Percentiles rank a stretch among this genome's conserved stretches.
These are phyloP conservation scores for Trichoderma koningii DNA, from an alignment of 2,329 filamentous ascomycete species.

Conservation along the genomic window DNA sequence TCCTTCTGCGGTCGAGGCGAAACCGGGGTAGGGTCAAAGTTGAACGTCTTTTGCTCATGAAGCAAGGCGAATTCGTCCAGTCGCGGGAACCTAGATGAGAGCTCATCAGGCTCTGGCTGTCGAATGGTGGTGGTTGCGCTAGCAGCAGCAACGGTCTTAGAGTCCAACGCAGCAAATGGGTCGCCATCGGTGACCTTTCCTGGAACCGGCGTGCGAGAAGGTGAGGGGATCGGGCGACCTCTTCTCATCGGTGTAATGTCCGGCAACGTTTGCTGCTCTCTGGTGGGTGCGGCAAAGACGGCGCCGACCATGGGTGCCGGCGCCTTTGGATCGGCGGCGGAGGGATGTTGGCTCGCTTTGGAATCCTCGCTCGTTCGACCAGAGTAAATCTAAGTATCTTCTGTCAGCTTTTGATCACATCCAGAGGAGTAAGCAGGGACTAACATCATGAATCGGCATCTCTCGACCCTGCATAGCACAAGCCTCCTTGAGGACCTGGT, in stretches of 20 bases:
- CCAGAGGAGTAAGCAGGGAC: slow-evolving; percentile 37
- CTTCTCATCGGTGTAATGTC: slow-evolving; percentile 93
- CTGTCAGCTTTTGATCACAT: slow-evolving; percentile 14
- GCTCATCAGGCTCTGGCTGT: slow-evolving; percentile 67
- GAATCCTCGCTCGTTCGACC: slow-evolving; percentile 65
- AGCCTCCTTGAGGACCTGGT: slow-evolving; percentile 83
- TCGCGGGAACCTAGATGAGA: slow-evolving; percentile 83
- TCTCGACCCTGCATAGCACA: slow-evolving; percentile 87
- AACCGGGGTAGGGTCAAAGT: slow-evolving; percentile 53
- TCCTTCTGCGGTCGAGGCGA: slow-evolving; percentile 50
- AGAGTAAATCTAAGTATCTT: slow-evolving; percentile 67
- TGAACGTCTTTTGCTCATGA: slow-evolving; percentile 84
- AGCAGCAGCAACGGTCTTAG: slow-evolving; percentile 41
- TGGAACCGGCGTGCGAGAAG: slow-evolving; percentile 39
- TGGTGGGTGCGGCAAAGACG: slow-evolving; percentile 71
- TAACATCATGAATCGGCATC: slow-evolving; percentile 84
- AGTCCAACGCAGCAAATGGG: slow-evolving; percentile 88
- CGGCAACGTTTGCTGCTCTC: slow-evolving; percentile 73
- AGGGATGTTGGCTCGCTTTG: neutral
- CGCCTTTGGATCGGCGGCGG: slow-evolving; percentile 43
- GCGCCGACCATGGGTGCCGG: slow-evolving; percentile 71
- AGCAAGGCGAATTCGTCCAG: slow-evolving; percentile 90
- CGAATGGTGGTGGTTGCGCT: slow-evolving; percentile 36
- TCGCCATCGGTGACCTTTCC: slow-evolving; percentile 65
- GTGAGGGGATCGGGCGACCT: slow-evolving; percentile 61